Base-by-base conservation (phyloP, 257 asterid genomes). In the Rubia yunnanensis region DNA sequence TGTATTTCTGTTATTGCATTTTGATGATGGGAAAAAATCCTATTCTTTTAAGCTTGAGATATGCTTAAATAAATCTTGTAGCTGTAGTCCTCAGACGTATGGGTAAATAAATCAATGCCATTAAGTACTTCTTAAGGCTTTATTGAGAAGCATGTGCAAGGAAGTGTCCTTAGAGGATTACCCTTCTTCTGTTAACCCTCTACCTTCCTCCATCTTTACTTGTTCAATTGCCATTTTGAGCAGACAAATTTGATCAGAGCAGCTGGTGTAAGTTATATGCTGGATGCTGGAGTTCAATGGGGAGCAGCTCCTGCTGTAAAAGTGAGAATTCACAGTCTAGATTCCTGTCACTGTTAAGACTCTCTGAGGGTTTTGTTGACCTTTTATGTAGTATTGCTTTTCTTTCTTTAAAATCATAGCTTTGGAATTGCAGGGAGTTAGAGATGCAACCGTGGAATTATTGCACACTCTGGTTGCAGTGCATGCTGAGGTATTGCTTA, bases 281-380 rank as follows among this genome's bases (percentile, higher is more conserved):
- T 85, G 84, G 99, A 92, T 76, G 82, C 92, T 80, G 96, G 92
- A 79, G 77, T 86, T 72, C 96, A 87, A 57, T 92, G 99, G 99
- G 99, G 97, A 63, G 91, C 85, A 66, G 91, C 96, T 60, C 91
- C 99, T 76, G 79, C 86, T 48, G 94, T 92, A 67, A 87, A 89
- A 78, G 99, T 86, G 71, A 78, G 88, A 60, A 68, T 60, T 38
- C 30, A 6, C 58, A 56, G n/a, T 64, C 70, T 48, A 39, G 52
- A 53, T 10, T 50, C 20, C 56, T 54, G 3, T 59, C 23, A 36
- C 67, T 60, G 49, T 53, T 22, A 35, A 13, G n/a, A 55, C 14
- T 61, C 23, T 41, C 26, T 67, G 5, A 17, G 18, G 41, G 5
- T 20, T 34, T 35, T 6, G 23, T 26, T 35, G 20, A 20, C 69